Evolutionary conservation across 495 filamentous ascomycete genomes (phyloP), one percentile per base, ranked within the genome.

Genomic region (Talaromyces ruber): DNA sequence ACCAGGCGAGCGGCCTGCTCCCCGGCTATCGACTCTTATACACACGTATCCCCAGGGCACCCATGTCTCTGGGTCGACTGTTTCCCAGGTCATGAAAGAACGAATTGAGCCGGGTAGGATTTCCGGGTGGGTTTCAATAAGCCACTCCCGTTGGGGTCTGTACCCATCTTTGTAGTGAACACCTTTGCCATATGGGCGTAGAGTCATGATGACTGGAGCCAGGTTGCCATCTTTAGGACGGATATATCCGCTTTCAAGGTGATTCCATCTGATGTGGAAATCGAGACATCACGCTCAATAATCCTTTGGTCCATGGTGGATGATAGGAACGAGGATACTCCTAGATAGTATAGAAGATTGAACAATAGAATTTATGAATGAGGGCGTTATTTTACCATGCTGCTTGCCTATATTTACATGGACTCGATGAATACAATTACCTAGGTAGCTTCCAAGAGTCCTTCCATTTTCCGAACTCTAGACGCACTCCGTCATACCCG

Each of bases 181-280:
- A 64, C 84, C 82, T 64, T 86, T 86, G 11, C 82, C 82, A 66
- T 86, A 86, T 0, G 83, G 83, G 0, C 81, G 82, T 63, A 83
- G 82, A 6, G 82, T 85, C 14, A 82, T 76, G 0, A 86, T 66
- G 1, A 82, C 81, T 0, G 83, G 82, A 2, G 58, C 55, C 3
- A 32, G 22, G n/a, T 50, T 6, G 4, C 30, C 64, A 8, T 39
- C 50, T 16, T 63, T 32, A 4, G 62, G 64, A 11, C 58, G 25
- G 55, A 66, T 11, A 66, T 16, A 26, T 65, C 59, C 6, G 63
- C 63, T 21, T 53, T 45, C 1, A 65, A 30, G 12, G 50, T 29
- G 29, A 65, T 45, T 4, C 63, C 63, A 59, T 65, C 63, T 6
- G 30, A 32, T 34, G 51, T 54, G 2, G 34, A 60, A 18, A 65